A percentile compares a stretch with the other conserved stretches of the same genome.
phyloP scores from a whole-genome alignment of 2,329 filamentous ascomycete species.

The Aspergillus unguis region DNA sequence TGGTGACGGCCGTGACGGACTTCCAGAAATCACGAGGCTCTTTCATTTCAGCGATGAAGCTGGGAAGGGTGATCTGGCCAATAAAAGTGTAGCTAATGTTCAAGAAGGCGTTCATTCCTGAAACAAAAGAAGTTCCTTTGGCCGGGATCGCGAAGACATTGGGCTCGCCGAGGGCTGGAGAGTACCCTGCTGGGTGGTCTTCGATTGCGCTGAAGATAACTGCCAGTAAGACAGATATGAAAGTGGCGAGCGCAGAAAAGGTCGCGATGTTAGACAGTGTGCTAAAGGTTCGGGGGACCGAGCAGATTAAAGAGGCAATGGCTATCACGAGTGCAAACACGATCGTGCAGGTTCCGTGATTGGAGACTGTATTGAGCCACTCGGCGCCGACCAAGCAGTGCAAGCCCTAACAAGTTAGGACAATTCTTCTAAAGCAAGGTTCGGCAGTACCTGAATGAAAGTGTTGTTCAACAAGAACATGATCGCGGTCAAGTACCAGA shows the following conservation, averaged over 20 bases:
- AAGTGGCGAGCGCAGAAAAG: slow-evolving; percentile 79
- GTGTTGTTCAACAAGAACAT: slow-evolving; percentile 96
- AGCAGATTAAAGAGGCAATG: slow-evolving; percentile 72
- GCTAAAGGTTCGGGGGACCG: slow-evolving; percentile 79
- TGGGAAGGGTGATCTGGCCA: slow-evolving; percentile 88
- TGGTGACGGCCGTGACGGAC: slow-evolving; percentile 84
- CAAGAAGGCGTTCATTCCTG: slow-evolving; percentile 81
- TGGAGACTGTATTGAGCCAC: slow-evolving; percentile 85
- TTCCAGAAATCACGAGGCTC: slow-evolving; percentile 81
- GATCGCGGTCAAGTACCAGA: slow-evolving; percentile 65
- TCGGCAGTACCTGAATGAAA: slow-evolving; percentile 65
- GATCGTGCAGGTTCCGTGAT: slow-evolving; percentile 70
- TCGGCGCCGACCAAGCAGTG: slow-evolving; percentile 82
- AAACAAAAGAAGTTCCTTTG: slow-evolving; percentile 72
- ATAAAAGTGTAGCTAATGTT: slow-evolving; percentile 98
- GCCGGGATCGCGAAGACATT: slow-evolving; percentile 66
- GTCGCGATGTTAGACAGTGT: slow-evolving; percentile 76
- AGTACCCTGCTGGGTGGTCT: slow-evolving; percentile 66
- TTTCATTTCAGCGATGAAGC: slow-evolving; percentile 94
- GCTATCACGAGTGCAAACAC: slow-evolving; percentile 72
- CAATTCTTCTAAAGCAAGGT: neutral
- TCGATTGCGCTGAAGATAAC: slow-evolving; percentile 79
- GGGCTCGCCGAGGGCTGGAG: slow-evolving; percentile 56
- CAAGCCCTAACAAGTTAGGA: slow-evolving; percentile 53
- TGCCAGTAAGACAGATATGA: slow-evolving; percentile 80